A percentile compares a stretch with the other conserved stretches of the same genome.
Evolutionary conservation across 164 flowering plant species (phyloP).

Genomic region (Piper longum): DNA sequence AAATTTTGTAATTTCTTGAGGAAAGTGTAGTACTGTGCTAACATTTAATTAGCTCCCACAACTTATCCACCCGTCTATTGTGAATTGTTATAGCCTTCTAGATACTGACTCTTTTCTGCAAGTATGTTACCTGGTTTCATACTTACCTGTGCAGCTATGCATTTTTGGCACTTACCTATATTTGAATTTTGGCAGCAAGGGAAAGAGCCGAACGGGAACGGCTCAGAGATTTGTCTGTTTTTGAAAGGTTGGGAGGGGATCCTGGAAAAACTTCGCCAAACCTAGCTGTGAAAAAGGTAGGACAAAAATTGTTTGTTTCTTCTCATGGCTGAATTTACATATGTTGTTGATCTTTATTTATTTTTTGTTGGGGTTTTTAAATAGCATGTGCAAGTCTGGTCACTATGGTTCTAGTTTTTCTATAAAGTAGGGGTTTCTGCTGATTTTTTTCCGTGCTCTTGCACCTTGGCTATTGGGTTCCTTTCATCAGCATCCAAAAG

Average conservation of each 20-base stretch:
- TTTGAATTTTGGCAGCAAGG: conserved; percentile 18
- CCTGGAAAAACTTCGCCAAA: conserved; percentile 44
- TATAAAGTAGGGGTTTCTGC: neutral
- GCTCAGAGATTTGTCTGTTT: conserved; percentile 62
- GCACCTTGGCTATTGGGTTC: too few species aligned
- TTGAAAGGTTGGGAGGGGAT: conserved; percentile 73
- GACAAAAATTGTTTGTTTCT: too few species aligned
- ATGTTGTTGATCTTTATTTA: too few species aligned
- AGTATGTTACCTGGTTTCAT: neutral
- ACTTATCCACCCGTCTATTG: too few species aligned
- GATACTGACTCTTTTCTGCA: too few species aligned
- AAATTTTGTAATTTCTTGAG: too few species aligned
- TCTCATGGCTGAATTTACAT: neutral
- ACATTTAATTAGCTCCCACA: too few species aligned
- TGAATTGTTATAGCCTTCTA: too few species aligned
- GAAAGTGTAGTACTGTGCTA: too few species aligned
- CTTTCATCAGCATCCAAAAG: too few species aligned
- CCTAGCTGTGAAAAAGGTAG: conserved; percentile 84
- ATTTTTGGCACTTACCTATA: too few species aligned
- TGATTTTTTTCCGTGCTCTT: too few species aligned
- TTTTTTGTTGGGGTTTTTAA: neutral
- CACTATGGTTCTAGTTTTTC: neutral
- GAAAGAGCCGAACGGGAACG: conserved; percentile 74
- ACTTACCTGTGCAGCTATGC: neutral
- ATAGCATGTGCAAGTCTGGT: neutral